Conservation (phyloP, 495 filamentous ascomycete species). For the Aspergillus haitiensis region DNA sequence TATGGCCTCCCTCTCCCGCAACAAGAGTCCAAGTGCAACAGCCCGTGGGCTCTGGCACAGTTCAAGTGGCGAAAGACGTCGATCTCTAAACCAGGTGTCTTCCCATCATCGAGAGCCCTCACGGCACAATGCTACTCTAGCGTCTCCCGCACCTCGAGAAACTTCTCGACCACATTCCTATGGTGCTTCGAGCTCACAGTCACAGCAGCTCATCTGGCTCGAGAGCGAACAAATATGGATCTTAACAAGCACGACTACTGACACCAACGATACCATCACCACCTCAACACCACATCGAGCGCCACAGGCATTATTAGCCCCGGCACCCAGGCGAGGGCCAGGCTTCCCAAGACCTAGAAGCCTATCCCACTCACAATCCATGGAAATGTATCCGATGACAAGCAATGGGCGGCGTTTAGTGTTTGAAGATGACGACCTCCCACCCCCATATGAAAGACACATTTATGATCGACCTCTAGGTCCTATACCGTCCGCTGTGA, state of each 20-base stretch:
- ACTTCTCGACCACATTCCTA: constrained; percentile 4
- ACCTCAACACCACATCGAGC: not conserved
- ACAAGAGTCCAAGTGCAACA: constrained; percentile 10
- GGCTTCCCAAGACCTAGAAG: not conserved
- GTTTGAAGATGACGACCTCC: constrained; percentile 10
- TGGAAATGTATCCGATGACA: constrained; percentile 3
- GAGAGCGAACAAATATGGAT: constrained; percentile 28
- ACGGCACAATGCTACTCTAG: not conserved
- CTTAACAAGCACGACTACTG: constrained; percentile 4
- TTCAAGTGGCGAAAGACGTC: not conserved
- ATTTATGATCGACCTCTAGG: constrained; percentile 22
- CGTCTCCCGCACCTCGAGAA: not conserved
- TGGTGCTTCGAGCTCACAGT: constrained; percentile 3
- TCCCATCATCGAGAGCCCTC: not conserved
- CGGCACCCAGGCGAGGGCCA: not conserved
- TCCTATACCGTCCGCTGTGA: constrained; percentile 5
- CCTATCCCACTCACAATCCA: constrained; percentile 6
- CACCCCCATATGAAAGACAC: constrained; percentile 26
- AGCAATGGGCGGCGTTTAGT: not conserved
- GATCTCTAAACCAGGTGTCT: not conserved
- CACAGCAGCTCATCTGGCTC: constrained; percentile 26
- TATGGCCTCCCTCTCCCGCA: constrained; percentile 7
- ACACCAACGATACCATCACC: not conserved
- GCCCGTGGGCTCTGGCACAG: constrained; percentile 11
- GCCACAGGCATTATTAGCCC: constrained; percentile 5